Conservation (phyloP, 305 asterid genomes). For the Solanum hybrid region DNA sequence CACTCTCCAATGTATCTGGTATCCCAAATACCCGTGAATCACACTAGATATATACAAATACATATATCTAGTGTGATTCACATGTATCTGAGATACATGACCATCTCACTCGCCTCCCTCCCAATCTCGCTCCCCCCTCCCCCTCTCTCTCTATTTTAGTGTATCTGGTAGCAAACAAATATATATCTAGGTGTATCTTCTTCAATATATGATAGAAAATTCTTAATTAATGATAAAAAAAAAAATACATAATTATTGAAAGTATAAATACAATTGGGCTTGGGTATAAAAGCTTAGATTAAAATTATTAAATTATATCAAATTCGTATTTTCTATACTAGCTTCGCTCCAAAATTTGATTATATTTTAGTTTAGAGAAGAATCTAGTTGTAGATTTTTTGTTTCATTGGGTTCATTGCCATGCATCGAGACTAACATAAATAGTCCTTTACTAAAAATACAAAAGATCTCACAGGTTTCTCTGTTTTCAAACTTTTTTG, state of each 20-base stretch:
- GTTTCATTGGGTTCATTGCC: slow-evolving; percentile 11
- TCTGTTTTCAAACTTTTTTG: background rate
- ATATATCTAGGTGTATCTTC: too few relatives aligned
- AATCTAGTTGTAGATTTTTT: background rate
- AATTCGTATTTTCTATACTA: background rate
- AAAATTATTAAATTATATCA: background rate
- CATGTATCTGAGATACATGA: background rate
- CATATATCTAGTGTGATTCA: background rate
- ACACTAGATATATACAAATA: too few relatives aligned
- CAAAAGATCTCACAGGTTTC: background rate
- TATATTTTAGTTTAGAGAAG: background rate
- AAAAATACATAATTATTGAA: too few relatives aligned
- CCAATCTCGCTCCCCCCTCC: background rate
- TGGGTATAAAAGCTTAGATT: background rate
- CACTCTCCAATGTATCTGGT: background rate
- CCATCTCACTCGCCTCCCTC: background rate
- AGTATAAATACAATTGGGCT: background rate
- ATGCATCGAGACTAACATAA: slow-evolving; percentile 9
- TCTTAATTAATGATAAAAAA: too few relatives aligned
- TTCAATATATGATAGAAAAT: too few relatives aligned
- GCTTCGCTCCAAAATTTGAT: background rate
- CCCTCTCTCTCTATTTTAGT: too few relatives aligned
- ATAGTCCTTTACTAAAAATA: background rate
- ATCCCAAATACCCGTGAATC: too few relatives aligned
- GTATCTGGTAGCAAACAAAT: too few relatives aligned